Conservation (phyloP, 176 grass and related monocot genomes). For the Calamus simplicifolius region DNA sequence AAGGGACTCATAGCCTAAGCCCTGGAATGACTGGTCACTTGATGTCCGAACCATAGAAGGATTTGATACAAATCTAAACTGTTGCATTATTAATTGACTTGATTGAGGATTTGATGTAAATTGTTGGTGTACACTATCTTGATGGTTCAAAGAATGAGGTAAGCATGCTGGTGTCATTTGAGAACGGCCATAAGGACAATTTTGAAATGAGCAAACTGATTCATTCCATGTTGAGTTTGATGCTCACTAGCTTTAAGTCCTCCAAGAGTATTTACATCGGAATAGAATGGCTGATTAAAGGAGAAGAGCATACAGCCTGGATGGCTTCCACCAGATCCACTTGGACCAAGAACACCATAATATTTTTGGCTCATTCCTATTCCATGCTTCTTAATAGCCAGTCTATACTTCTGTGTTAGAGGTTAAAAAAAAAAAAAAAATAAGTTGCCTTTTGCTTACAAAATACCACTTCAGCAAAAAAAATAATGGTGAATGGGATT, state of each 20-base stretch:
- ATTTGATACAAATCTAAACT: not conserved
- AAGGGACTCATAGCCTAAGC: not conserved
- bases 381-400: conserved; percentile 2
- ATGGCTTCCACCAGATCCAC: not conserved
- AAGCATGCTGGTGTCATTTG: no score
- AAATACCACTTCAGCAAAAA: not conserved
- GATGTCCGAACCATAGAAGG: not conserved
- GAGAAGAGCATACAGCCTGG: not conserved
- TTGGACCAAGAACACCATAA: not conserved
- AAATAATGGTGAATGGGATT: not conserved
- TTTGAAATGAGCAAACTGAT: no score
- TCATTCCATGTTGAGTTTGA: no score
- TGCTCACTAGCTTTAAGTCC: no score
- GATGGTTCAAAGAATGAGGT: not conserved
- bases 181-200: no score
- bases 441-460: not conserved
- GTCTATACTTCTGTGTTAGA: conserved; percentile 6
- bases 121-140: not conserved
- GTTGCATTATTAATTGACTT: not conserved
- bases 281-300: not conserved
- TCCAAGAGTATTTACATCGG: no score
- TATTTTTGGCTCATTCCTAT: not conserved
- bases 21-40: not conserved
- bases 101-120: not conserved
- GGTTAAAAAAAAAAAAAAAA: not conserved